Conservation (phyloP, 2,329 filamentous ascomycete genomes). For the Trichoderma pleuroti region DNA sequence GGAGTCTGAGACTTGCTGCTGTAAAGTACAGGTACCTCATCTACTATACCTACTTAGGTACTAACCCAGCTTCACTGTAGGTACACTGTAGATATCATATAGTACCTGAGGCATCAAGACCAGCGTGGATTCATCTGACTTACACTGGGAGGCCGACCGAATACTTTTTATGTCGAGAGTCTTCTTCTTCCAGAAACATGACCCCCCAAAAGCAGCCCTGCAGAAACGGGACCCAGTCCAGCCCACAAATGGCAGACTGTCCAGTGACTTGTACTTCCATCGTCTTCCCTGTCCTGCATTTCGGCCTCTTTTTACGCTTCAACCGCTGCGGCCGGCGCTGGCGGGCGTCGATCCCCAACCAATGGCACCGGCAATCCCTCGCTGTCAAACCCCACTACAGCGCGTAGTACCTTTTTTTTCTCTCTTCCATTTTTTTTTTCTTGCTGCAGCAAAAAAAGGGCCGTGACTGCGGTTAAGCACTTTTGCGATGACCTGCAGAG, state of each 20-base stretch:
- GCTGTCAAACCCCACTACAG: neutral
- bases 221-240: neutral
- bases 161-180: neutral
- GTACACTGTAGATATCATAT: neutral
- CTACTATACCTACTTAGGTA: no score
- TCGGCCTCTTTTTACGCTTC: neutral
- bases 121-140: neutral
- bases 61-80: no score
- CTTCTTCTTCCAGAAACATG: conserved; percentile 1
- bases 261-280: neutral
- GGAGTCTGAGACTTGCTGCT: neutral
- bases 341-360: neutral
- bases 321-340: neutral
- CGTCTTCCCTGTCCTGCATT: conserved; percentile 6
- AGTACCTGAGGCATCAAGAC: neutral
- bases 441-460: conserved; percentile 6
- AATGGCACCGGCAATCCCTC: neutral
- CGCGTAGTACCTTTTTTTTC: neutral
- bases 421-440: neutral
- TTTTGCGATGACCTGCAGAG: conserved; percentile 13
- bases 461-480: neutral
- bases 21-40: neutral
- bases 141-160: neutral
- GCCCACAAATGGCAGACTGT: conserved; percentile 1
- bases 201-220: neutral